Conservation (phyloP, 2,329 filamentous ascomycete genomes). For the Cladophialophora bantiana region DNA sequence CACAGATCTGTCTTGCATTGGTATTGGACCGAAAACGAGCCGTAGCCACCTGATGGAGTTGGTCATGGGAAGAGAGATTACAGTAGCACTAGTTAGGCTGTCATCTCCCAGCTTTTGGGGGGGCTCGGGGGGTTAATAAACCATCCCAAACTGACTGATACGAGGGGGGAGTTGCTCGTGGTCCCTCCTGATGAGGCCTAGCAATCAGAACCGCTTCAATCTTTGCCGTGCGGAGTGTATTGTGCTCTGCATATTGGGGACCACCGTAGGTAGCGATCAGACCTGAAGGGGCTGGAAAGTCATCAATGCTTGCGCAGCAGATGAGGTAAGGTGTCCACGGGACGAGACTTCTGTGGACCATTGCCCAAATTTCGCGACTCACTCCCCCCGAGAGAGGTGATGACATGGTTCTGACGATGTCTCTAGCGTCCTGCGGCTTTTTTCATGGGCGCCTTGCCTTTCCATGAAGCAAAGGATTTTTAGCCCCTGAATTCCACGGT, state of each 20-base stretch:
- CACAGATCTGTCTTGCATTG: neutral
- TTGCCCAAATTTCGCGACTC: neutral
- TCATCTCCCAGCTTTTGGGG: no score
- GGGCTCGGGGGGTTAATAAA: no score
- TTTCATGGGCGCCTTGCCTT: neutral
- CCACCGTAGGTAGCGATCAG: neutral
- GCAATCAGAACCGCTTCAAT: neutral
- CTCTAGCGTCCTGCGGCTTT: neutral
- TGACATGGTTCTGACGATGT: neutral
- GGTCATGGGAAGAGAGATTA: neutral
- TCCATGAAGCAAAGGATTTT: neutral
- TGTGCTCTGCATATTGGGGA: neutral
- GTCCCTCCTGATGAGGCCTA: neutral
- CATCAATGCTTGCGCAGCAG: conserved; percentile 2
- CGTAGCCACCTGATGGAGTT: neutral
- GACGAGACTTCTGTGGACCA: neutral
- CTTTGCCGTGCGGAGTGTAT: neutral
- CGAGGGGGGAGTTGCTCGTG: neutral
- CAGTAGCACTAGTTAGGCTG: neutral
- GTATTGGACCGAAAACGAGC: neutral
- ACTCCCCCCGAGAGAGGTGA: neutral
- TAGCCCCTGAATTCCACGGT: neutral
- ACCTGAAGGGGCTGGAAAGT: neutral
- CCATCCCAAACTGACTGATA: neutral
- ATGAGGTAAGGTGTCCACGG: conserved; percentile 1